phyloP scores from a whole-genome alignment of 129 eudicot species.

The Logfia minima region DNA sequence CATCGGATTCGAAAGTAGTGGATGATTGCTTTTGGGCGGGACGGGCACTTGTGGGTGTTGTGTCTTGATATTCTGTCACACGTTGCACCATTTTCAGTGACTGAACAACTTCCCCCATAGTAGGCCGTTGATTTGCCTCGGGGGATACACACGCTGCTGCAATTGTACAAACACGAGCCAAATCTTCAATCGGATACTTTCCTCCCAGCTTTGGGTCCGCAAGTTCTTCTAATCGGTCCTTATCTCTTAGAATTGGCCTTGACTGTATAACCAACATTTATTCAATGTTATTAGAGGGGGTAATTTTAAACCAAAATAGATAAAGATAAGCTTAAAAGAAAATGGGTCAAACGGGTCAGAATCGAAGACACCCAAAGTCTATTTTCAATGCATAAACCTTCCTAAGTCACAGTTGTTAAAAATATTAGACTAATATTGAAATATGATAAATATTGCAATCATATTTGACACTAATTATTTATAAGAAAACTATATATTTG shows the following conservation, averaged over 20 bases:
- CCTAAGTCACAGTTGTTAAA: background rate
- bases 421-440: background rate
- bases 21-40: constrained; percentile 80
- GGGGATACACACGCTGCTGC: constrained; percentile 99
- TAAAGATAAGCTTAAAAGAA: background rate
- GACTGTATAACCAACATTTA: constrained; percentile 49
- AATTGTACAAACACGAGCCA: constrained; percentile 82
- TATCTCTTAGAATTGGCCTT: constrained; percentile 86
- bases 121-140: constrained; percentile 88
- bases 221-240: constrained; percentile 82
- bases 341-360: background rate
- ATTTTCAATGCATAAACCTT: background rate
- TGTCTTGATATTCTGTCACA: constrained; percentile 66
- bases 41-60: constrained; percentile 37
- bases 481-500: background rate
- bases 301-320: background rate
- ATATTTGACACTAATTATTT: background rate
- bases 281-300: constrained; percentile 4
- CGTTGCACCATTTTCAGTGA: constrained; percentile 98
- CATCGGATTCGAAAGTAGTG: constrained; percentile 87
- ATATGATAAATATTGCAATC: background rate
- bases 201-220: constrained; percentile 81
- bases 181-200: constrained; percentile 87
- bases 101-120: constrained; percentile 99
- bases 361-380: background rate